Conservation (phyloP, 345 rosid genomes). For the Brassica juncea region DNA sequence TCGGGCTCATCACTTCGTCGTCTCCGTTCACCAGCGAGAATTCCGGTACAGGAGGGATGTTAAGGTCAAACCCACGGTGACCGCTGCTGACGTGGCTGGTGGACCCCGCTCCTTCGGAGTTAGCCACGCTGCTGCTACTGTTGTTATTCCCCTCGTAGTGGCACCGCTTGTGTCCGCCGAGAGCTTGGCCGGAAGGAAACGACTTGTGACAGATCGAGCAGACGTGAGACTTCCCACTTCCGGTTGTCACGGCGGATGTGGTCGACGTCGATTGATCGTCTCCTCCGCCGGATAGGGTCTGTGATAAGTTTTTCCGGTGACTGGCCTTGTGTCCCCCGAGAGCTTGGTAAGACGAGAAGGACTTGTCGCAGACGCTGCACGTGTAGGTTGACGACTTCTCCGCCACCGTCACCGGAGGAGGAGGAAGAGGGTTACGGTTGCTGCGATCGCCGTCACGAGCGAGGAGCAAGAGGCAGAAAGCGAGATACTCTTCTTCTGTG, state of each 20-base stretch:
- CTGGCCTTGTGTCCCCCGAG: slow-evolving; percentile 64
- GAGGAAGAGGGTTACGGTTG: slow-evolving; percentile 18
- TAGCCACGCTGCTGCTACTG: slow-evolving; percentile 44
- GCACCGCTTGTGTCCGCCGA: slow-evolving; percentile 77
- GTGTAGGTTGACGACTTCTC: slow-evolving; percentile 42
- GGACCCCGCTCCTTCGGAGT: slow-evolving; percentile 62
- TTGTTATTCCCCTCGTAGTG: slow-evolving; percentile 57
- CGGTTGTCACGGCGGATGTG: slow-evolving; percentile 10
- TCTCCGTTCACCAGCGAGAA: slow-evolving; percentile 44
- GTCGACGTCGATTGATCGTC: slow-evolving; percentile 34
- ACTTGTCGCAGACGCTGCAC: slow-evolving; percentile 55
- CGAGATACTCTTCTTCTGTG: slow-evolving; percentile 52
- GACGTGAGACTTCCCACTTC: slow-evolving; percentile 46
- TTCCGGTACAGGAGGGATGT: slow-evolving; percentile 68
- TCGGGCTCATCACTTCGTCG: slow-evolving; percentile 61
- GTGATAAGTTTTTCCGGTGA: slow-evolving; percentile 41
- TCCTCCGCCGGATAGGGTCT: slow-evolving; percentile 31
- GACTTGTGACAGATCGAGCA: slow-evolving; percentile 65
- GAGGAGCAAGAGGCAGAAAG: slow-evolving; percentile 55
- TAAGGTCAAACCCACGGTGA: slow-evolving; percentile 65
- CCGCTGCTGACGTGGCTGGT: slow-evolving; percentile 54
- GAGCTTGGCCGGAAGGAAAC: slow-evolving; percentile 72
- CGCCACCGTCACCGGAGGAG: neutral
- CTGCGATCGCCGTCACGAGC: slow-evolving; percentile 41
- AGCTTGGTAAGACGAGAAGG: slow-evolving; percentile 54